These are phyloP conservation scores for Chaetoscypha palmicola DNA, from an alignment of 2,329 filamentous ascomycete species.

Conservation along the genomic window DNA sequence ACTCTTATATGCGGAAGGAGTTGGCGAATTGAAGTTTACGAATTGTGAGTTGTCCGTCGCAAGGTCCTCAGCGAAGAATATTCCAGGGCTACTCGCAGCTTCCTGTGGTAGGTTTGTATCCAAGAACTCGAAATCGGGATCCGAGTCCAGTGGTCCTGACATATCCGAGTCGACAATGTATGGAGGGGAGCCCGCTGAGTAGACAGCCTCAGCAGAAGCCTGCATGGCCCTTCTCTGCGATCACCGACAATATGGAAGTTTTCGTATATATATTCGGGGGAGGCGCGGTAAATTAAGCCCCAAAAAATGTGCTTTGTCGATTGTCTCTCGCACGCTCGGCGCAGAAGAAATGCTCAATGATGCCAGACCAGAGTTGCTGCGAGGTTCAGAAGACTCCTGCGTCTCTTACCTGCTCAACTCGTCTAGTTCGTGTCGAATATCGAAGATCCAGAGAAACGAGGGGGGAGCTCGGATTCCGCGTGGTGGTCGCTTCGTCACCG, in stretches of 20 bases:
- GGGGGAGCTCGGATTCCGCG: not conserved
- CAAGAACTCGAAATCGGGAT: constrained; percentile 34
- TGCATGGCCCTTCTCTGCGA: constrained; percentile 21
- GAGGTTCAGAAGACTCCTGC: too few relatives aligned
- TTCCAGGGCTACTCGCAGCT: constrained; percentile 27
- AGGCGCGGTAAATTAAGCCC: too few relatives aligned
- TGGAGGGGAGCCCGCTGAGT: constrained; percentile 29
- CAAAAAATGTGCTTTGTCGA: too few relatives aligned
- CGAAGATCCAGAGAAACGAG: not conserved
- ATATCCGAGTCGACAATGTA: constrained; percentile 33
- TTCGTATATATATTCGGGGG: too few relatives aligned
- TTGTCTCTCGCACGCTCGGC: too few relatives aligned
- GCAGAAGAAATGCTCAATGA: too few relatives aligned
- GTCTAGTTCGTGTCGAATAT: not conserved
- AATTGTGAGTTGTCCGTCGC: constrained; percentile 22
- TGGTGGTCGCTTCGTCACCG: constrained; percentile 1
- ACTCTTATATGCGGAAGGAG: constrained; percentile 21
- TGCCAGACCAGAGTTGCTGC: too few relatives aligned
- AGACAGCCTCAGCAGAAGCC: constrained; percentile 23
- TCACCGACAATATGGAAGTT: too few relatives aligned
- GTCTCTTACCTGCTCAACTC: too few relatives aligned
- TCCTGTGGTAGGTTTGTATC: constrained; percentile 28
- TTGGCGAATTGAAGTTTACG: constrained; percentile 25
- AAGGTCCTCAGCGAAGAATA: constrained; percentile 28
- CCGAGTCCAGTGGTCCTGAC: constrained; percentile 28